Base-by-base conservation (phyloP, 257 asterid genomes). In the Rauvolfia tetraphylla region DNA sequence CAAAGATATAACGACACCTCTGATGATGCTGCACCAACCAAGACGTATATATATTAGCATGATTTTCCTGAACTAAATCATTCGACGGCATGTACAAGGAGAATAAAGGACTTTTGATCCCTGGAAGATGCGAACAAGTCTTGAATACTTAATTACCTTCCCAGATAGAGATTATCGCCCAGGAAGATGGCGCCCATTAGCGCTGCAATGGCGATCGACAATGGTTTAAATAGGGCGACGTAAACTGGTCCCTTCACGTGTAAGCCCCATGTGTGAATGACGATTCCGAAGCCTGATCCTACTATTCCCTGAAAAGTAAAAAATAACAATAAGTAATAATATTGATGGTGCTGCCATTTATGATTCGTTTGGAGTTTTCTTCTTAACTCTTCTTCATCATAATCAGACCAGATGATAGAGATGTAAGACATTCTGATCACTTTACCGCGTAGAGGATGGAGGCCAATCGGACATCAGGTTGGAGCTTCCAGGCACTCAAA, bases 141-240 rank as follows among this genome's bases (percentile, higher is more conserved):
- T 51, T n/a, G 38, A 5, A 58, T 39, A 15, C 20, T 14, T n/a
- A 36, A 69, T 7, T 76, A 78, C 82, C 82, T 78, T 38, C 82
- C 82, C 31, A 82, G 44, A 70, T 82, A 61, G 42, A 82, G 73
- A 25, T 79, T 8, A 36, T 76, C 80, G 1, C 81, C 79, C 8
- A 82, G 85, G 46, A 82, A 74, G 8, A 78, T n/a, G 78, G 78
- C 69, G 62, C 79, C 85, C 79, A 70, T 17, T 27, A 82, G 54
- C 34, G 79, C 82, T 61, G 85, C 77, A 13, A 82, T 75, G n/a
- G 73, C 73, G 54, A 78, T 79, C 25, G 79, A 73, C 75, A 78
- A 22, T 15, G 85, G 82, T 79, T 66, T 82, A 58, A 78, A 82
- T 76, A 78, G 67, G 42, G 82, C 85, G 22, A 82, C 82, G 38